Evolutionary conservation across 306 rosid species (phyloP), one percentile per base, ranked within the genome.

Genomic region (Citrullus amarus): DNA sequence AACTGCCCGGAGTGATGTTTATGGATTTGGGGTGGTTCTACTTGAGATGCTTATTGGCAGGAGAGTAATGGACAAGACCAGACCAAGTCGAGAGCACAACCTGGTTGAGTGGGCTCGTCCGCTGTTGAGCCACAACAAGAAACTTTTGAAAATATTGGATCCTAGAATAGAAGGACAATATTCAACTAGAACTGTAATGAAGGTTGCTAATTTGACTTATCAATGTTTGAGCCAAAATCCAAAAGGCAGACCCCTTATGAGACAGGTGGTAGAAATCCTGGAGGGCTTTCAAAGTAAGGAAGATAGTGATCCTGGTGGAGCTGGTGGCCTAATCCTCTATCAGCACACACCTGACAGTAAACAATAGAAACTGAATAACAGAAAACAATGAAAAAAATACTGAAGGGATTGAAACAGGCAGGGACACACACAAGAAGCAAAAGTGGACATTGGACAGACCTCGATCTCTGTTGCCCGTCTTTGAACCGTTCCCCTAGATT

Each of bases 81-180:
- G 93, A 80, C 91, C 93, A 18, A 91, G 93, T 81, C 87, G 91
- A 82, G 93, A 91, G 79, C 86, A 91, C 79, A 91, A 91, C 88
- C 79, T 91, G 84, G 96, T 91, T 32, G 92, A 91, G 82, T 91
- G 96, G 96, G 93, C 96, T 15, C 93, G 91, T 17, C 96, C 96
- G 0, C 80, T 91, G 62, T 76, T 91, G 84, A 86, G 81, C 85
- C 87, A 90, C 83, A 91, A 91, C 38, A 91, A 87, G 71, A 91
- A 89, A 79, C 76, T 91, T 6, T 56, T 87, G 76, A 86, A 79
- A 80, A 91, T 91, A 65, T 57, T 91, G 79, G 96, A 91, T 70
- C 92, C 92, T 28, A 87, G 87, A 87, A 65, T 88, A 82, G 91
- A 88, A 55, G 93, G 92, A 61, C 95, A 90, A 79, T 90, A 88